These are phyloP conservation scores for Salvia rosmarinus DNA, from an alignment of 257 asterid genomes.

Conservation along the genomic window DNA sequence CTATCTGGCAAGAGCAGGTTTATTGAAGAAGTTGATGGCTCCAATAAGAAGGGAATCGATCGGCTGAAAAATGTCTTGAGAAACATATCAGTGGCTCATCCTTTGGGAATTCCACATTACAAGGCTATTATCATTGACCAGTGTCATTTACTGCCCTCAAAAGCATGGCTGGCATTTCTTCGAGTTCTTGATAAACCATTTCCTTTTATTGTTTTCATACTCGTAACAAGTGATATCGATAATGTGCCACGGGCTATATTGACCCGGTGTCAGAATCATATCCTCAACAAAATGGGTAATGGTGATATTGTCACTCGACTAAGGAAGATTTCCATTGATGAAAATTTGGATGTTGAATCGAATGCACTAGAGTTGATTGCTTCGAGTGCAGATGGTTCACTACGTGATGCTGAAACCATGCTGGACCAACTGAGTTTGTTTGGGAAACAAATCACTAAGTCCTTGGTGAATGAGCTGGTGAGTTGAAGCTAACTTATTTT, in stretches of 20 bases:
- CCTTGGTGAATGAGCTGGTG: slow-evolving; percentile 95
- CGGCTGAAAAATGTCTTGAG: slow-evolving; percentile 62
- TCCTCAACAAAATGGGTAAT: slow-evolving; percentile 72
- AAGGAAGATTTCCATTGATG: slow-evolving; percentile 66
- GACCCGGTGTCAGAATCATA: slow-evolving; percentile 86
- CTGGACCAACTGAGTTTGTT: slow-evolving; percentile 90
- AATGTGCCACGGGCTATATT: slow-evolving; percentile 73
- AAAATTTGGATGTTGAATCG: slow-evolving; percentile 71
- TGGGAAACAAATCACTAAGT: slow-evolving; percentile 73
- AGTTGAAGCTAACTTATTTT: slow-evolving; percentile 38
- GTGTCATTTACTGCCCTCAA: slow-evolving; percentile 86
- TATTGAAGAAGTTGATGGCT: slow-evolving; percentile 74
- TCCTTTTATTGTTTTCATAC: slow-evolving; percentile 65
- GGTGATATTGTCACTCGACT: slow-evolving; percentile 70
- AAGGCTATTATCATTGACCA: slow-evolving; percentile 75
- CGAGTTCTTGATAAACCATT: slow-evolving; percentile 77
- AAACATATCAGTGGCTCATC: slow-evolving; percentile 45
- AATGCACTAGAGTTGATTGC: slow-evolving; percentile 91
- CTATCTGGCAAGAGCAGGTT: slow-evolving; percentile 64
- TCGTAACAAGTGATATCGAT: slow-evolving; percentile 77
- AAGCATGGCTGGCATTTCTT: slow-evolving; percentile 78
- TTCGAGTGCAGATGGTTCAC: slow-evolving; percentile 85
- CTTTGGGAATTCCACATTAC: slow-evolving; percentile 46
- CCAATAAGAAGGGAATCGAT: slow-evolving; percentile 64
- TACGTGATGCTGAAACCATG: slow-evolving; percentile 93